These are phyloP conservation scores for Globisporangium echinulatum DNA, from an alignment of 352 stramenopile species.

Conservation along the genomic window DNA sequence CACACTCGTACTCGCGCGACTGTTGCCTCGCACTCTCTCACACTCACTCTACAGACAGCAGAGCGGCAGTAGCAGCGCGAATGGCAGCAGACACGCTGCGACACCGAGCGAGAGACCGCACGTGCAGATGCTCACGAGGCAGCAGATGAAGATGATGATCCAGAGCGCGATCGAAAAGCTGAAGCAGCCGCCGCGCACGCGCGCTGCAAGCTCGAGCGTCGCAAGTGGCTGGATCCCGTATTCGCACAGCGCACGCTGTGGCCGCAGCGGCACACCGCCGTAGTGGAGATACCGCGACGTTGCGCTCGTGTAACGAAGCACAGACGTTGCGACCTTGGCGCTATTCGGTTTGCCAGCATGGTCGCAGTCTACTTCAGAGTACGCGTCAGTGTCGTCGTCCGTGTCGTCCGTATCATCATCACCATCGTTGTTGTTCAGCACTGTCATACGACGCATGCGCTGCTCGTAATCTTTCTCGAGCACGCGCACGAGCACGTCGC, in stretches of 20 bases:
- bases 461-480: constrained; percentile 16
- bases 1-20: too few species aligned
- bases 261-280: constrained; percentile 49
- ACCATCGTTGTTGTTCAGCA: background rate
- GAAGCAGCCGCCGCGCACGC: constrained; percentile 61
- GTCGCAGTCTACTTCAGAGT: too few species aligned
- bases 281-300: constrained; percentile 42
- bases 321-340: background rate
- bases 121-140: constrained; percentile 63
- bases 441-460: background rate
- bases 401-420: background rate
- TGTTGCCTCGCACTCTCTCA: background rate
- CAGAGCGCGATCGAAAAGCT: constrained; percentile 67
- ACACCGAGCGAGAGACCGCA: constrained; percentile 61
- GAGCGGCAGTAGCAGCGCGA: constrained; percentile 54
- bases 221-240: constrained; percentile 68
- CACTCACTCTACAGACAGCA: constrained; percentile 44
- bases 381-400: background rate
- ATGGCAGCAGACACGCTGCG: constrained; percentile 46
- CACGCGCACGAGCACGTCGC: constrained; percentile 27
- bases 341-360: background rate
- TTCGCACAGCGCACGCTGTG: constrained; percentile 35
- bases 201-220: constrained; percentile 39
- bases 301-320: background rate
- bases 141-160: constrained; percentile 73